phyloP scores from a whole-genome alignment of 345 rosid species.

The Carallia brachiata region DNA sequence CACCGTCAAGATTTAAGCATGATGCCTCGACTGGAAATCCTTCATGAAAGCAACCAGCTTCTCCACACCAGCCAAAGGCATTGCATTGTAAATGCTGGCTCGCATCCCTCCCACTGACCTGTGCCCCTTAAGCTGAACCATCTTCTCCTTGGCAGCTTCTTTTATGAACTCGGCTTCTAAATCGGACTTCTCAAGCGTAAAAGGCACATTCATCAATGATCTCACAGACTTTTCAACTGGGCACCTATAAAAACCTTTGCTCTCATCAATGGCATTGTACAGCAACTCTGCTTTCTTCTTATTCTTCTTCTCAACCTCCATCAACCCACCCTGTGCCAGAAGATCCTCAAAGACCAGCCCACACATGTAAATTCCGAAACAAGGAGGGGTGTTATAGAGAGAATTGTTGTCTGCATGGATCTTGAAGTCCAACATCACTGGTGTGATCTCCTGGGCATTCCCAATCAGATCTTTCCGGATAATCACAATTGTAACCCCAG shows the following conservation, averaged over 20 bases:
- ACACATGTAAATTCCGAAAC: slow-evolving; percentile 86
- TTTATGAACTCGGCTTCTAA: slow-evolving; percentile 81
- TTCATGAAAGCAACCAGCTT: slow-evolving; percentile 91
- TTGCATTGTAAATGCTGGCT: slow-evolving; percentile 92
- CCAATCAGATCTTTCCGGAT: slow-evolving; percentile 79
- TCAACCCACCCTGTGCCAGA: slow-evolving; percentile 74
- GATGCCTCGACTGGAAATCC: slow-evolving; percentile 88
- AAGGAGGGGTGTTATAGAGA: slow-evolving; percentile 87
- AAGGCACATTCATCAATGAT: slow-evolving; percentile 94
- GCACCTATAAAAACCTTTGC: slow-evolving; percentile 72
- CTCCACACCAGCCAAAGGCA: slow-evolving; percentile 88
- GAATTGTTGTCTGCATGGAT: slow-evolving; percentile 77
- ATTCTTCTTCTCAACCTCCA: slow-evolving; percentile 86
- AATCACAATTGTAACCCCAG: slow-evolving; percentile 91
- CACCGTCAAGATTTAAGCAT: slow-evolving; percentile 40
- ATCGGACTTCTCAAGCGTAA: slow-evolving; percentile 81
- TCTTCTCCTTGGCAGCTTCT: slow-evolving; percentile 85
- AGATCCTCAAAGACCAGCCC: slow-evolving; percentile 86
- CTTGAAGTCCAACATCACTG: slow-evolving; percentile 89
- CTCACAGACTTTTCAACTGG: slow-evolving; percentile 90
- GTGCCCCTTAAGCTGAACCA: slow-evolving; percentile 93
- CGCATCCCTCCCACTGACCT: slow-evolving; percentile 96
- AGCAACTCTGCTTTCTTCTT: slow-evolving; percentile 70
- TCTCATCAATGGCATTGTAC: slow-evolving; percentile 71
- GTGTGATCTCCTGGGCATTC: slow-evolving; percentile 63